Evolutionary conservation across 2,329 filamentous ascomycete genomes (phyloP), one percentile per base, ranked within the genome.

Genomic region (Penicillium janthinellum): DNA sequence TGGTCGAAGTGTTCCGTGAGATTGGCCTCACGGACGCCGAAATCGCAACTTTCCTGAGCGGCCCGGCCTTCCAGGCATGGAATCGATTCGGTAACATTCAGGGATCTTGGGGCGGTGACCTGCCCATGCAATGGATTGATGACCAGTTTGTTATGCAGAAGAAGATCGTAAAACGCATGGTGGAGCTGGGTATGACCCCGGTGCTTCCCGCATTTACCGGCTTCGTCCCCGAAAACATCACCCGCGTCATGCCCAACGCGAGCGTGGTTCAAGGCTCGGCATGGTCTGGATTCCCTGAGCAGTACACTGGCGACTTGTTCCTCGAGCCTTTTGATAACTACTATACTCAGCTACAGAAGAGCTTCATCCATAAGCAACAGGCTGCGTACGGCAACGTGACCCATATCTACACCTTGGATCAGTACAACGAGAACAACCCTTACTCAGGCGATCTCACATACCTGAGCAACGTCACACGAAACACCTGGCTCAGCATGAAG

Each of bases 81-180:
- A 83, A 84, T 61, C 77, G 80, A n/a, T 81, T 84, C 57, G 82
- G 82, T 10, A 84, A 84, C 63, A 83, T 82, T 17, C 80, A 83
- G 62, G 77, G 79, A 7, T 81, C 79, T 1, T 83, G 81, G 82
- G 77, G 75, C 39, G 78, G 76, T 4, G 69, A 76, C 2, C 63
- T 83, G 14, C 79, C 82, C 3, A 60, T 72, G 31, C 64, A 71
- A 35, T 84, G 81, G 80, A 79, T 83, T 56, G 74, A 83, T 20
- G 59, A 70, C 39, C 82, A 83, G 64, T 82, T 79, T 54, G 75
- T 72, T 7, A 66, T 84, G 47, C 80, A 83, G 65, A 79, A 81
- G 66, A 75, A 79, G 62, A 83, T 84, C 51, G 68, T 83, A 2
- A 54, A 65, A 10, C 75, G 82, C 34, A 84, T 84, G 81, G 74